phyloP scores from a whole-genome alignment of 306 rosid species.

The Cercis canadensis region DNA sequence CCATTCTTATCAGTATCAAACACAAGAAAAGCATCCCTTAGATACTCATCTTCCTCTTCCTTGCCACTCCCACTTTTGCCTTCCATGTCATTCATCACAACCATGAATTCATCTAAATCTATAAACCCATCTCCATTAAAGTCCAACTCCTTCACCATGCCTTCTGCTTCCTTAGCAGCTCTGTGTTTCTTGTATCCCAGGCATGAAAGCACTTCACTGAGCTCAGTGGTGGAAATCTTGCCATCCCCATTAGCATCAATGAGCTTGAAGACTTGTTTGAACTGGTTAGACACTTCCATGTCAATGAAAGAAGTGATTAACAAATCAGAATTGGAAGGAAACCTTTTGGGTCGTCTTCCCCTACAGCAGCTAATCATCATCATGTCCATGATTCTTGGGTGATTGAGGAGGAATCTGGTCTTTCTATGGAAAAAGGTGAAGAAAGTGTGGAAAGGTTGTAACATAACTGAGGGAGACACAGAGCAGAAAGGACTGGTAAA shows the following conservation, averaged over 20 bases:
- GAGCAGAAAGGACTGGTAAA: neutral
- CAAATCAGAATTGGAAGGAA: constrained; percentile 37
- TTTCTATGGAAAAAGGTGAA: constrained; percentile 47
- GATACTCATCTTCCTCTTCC: constrained; percentile 17
- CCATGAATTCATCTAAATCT: constrained; percentile 78
- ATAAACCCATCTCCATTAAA: constrained; percentile 73
- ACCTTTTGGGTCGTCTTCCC: constrained; percentile 30
- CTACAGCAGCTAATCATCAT: constrained; percentile 16
- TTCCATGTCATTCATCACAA: constrained; percentile 42
- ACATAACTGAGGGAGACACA: constrained; percentile 28
- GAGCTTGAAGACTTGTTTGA: constrained; percentile 63
- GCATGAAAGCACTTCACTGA: constrained; percentile 53
- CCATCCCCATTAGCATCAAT: constrained; percentile 73
- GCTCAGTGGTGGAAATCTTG: constrained; percentile 64
- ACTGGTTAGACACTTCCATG: constrained; percentile 60
- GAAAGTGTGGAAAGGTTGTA: constrained; percentile 43
- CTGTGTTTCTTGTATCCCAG: constrained; percentile 50
- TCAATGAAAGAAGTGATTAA: constrained; percentile 49
- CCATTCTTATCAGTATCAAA: constrained; percentile 70
- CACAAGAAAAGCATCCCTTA: constrained; percentile 72
- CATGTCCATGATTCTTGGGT: constrained; percentile 18
- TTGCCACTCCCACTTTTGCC: neutral
- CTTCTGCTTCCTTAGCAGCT: constrained; percentile 63
- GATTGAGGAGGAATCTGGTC: constrained; percentile 30
- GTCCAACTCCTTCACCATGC: constrained; percentile 62